A percentile compares a stretch with the other conserved stretches of the same genome.
Conservation (phyloP, 1,284 basidiomycete genomes). For the Apiotrichum domesticum region DNA sequence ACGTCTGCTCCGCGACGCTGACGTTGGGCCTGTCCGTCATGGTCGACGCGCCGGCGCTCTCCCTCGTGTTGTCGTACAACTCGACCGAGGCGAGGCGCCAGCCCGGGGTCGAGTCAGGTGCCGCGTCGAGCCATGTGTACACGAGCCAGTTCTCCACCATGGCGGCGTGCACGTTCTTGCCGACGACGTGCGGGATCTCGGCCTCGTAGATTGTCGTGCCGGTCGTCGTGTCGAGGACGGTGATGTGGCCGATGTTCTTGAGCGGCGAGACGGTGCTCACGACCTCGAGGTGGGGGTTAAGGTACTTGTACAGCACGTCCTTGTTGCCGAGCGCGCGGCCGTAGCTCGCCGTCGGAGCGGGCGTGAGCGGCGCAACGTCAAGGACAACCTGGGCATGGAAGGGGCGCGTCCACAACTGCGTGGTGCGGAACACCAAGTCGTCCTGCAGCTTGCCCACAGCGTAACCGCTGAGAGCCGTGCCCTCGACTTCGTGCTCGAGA, state of each 20-base stretch:
- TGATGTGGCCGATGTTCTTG: conserved; percentile 53
- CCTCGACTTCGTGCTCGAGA: conserved; percentile 13
- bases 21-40: conserved; percentile 55
- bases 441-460: conserved; percentile 7
- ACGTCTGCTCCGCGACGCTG: conserved; percentile 63
- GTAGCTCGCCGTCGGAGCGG: conserved; percentile 62
- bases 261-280: conserved; percentile 55
- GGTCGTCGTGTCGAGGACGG: conserved; percentile 70
- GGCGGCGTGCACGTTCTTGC: conserved; percentile 55
- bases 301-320: conserved; percentile 86
- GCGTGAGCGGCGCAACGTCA: conserved; percentile 21
- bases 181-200: conserved; percentile 37
- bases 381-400: conserved; percentile 55
- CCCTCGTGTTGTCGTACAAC: conserved; percentile 74
- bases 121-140: conserved; percentile 56
- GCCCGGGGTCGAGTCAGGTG: conserved; percentile 52
- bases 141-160: conserved; percentile 92
- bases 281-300: conserved; percentile 73
- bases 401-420: conserved; percentile 56
- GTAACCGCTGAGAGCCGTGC: conserved; percentile 13
- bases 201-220: conserved; percentile 68
- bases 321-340: conserved; percentile 83
- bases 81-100: conserved; percentile 72
- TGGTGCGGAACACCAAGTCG: conserved; percentile 4
- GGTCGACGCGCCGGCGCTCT: conserved; percentile 65